Percentiles rank a stretch among this genome's conserved stretches.
Conservation (phyloP, 176 grass and related monocot species). For the Aegilops bicornis region DNA sequence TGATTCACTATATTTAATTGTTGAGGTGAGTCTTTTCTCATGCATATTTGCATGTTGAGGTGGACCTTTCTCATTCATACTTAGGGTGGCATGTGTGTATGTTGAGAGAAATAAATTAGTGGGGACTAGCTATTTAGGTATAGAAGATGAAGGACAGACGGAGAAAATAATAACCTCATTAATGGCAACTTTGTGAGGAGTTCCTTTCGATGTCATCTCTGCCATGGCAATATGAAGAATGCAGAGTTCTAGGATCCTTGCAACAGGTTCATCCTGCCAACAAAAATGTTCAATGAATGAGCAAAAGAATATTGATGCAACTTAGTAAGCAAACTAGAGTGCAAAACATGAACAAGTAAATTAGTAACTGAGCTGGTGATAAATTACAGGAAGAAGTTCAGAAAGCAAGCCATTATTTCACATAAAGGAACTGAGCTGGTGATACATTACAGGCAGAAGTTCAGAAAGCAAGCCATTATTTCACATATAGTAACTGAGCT, state of each 20-base stretch:
- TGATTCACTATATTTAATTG: no score
- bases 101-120: no score
- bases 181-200: conserved; percentile 87
- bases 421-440: no score
- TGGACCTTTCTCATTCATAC: no score
- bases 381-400: background rate
- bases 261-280: conserved; percentile 73
- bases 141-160: background rate
- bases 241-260: conserved; percentile 92
- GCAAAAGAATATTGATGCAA: background rate
- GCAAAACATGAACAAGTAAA: background rate
- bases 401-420: background rate
- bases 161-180: conserved; percentile 63
- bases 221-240: conserved; percentile 99
- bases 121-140: no score
- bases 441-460: background rate
- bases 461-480: background rate
- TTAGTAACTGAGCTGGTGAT: background rate
- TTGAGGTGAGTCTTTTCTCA: no score
- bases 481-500: no score
- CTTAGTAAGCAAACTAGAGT: background rate
- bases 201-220: conserved; percentile 83
- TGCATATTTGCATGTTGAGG: no score
- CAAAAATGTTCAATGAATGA: background rate
- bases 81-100: no score